These are phyloP conservation scores for Paramyrothecium roridum DNA, from an alignment of 2,329 filamentous ascomycete genomes.

Conservation along the genomic window DNA sequence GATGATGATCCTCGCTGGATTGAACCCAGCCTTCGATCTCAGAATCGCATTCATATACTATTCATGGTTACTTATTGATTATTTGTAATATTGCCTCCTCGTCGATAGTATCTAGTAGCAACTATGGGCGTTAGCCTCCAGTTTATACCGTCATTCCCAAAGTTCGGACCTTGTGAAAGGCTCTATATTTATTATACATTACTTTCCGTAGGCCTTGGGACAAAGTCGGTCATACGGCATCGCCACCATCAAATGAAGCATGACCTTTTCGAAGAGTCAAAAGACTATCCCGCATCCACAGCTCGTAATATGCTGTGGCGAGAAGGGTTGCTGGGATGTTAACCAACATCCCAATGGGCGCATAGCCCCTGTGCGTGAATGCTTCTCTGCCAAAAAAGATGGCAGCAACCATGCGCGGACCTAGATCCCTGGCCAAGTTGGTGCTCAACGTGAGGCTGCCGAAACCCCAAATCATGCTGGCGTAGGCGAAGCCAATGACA, in stretches of 20 bases:
- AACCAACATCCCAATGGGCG: constrained; percentile 51
- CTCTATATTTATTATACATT: too few relatives aligned
- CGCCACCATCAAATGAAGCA: constrained; percentile 16
- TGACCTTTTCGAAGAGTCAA: constrained; percentile 47
- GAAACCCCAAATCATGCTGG: constrained; percentile 53
- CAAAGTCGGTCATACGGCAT: not conserved
- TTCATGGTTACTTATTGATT: too few relatives aligned
- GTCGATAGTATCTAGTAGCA: too few relatives aligned
- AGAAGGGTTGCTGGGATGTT: constrained; percentile 56
- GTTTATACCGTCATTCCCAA: too few relatives aligned
- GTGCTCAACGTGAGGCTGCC: constrained; percentile 51
- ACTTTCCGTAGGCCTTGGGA: too few relatives aligned
- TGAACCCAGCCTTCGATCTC: too few relatives aligned
- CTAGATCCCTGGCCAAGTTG: constrained; percentile 56
- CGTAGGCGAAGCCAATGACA: constrained; percentile 54
- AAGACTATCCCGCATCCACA: constrained; percentile 50
- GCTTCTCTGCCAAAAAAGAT: constrained; percentile 40
- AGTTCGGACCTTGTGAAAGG: too few relatives aligned
- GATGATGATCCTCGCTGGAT: too few relatives aligned
- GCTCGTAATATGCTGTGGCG: constrained; percentile 51
- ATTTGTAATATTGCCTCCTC: too few relatives aligned
- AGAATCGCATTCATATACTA: too few relatives aligned
- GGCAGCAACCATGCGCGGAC: constrained; percentile 55
- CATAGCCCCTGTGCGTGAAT: constrained; percentile 31
- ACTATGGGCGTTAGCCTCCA: too few relatives aligned